Conservation (phyloP, 2,329 filamentous ascomycete genomes). For the Myotisia sp. region DNA sequence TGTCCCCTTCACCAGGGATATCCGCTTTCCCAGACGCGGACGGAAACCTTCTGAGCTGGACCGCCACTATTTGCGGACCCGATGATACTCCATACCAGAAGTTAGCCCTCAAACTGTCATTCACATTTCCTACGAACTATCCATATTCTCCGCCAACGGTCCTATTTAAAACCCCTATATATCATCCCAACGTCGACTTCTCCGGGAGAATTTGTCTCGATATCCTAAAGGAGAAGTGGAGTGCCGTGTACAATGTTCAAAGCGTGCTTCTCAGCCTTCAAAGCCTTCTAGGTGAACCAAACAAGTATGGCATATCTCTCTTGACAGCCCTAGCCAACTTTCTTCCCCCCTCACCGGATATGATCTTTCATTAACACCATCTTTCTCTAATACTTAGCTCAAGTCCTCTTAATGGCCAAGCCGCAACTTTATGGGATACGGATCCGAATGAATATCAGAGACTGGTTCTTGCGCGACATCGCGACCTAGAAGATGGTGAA, state of each 20-base stretch:
- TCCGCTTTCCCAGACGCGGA: conserved; percentile 87
- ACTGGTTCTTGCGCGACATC: conserved; percentile 49
- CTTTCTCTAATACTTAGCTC: conserved; percentile 42
- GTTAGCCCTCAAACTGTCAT: conserved; percentile 80
- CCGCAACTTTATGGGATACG: conserved; percentile 89
- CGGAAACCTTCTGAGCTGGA: conserved; percentile 84
- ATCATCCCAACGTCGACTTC: conserved; percentile 98
- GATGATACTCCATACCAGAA: conserved; percentile 80
- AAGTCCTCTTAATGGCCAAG: conserved; percentile 88
- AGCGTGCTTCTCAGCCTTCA: conserved; percentile 86
- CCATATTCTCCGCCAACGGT: conserved; percentile 84
- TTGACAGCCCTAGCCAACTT: neutral
- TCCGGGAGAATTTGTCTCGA: conserved; percentile 92
- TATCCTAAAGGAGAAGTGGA: conserved; percentile 99
- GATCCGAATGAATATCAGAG: conserved; percentile 76
- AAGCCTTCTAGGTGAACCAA: conserved; percentile 88
- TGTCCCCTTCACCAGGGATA: conserved; percentile 78
- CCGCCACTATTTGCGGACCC: conserved; percentile 82
- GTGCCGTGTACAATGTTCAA: conserved; percentile 90
- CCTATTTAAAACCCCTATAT: conserved; percentile 95
- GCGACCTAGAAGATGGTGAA: conserved; percentile 39
- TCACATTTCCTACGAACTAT: conserved; percentile 83
- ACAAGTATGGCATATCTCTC: conserved; percentile 60
- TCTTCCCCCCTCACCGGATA: neutral
- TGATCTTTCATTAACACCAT: neutral